These are phyloP conservation scores for Pleurotus tuoliensis DNA, from an alignment of 768 basidiomycete species.

Conservation along the genomic window DNA sequence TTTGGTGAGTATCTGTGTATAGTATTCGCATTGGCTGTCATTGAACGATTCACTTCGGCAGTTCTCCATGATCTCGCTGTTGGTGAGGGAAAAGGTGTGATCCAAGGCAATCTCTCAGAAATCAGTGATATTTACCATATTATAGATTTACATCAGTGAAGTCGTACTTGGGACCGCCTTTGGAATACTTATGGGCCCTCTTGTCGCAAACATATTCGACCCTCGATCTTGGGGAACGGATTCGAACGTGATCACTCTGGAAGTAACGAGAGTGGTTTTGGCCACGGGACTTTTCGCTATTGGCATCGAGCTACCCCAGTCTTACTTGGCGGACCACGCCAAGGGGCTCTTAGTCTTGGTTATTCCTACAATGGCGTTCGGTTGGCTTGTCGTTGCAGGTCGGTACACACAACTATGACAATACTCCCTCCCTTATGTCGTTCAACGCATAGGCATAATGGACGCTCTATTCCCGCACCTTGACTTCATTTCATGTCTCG, in stretches of 20 bases:
- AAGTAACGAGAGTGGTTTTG: conserved; percentile 87
- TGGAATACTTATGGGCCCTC: conserved; percentile 65
- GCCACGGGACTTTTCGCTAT: conserved; percentile 93
- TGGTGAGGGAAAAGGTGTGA: conserved; percentile 77
- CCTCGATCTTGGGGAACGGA: conserved; percentile 68
- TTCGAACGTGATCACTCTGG: conserved; percentile 68
- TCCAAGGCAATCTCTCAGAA: neutral
- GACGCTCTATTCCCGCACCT: conserved; percentile 69
- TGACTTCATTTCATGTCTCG: conserved; percentile 71
- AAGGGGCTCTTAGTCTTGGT: conserved; percentile 68
- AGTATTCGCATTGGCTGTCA: neutral
- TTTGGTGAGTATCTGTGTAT: conserved; percentile 21
- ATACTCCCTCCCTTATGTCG: neutral
- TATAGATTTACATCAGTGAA: conserved; percentile 84
- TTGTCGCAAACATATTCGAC: conserved; percentile 66
- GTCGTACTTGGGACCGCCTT: conserved; percentile 85
- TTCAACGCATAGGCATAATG: conserved; percentile 47
- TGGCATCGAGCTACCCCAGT: conserved; percentile 86
- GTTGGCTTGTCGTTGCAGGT: conserved; percentile 79
- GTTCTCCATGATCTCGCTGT: conserved; percentile 83
- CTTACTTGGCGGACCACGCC: conserved; percentile 80
- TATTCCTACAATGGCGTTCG: conserved; percentile 81
- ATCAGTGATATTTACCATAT: neutral
- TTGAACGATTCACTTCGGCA: conserved; percentile 20
- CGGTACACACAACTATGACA: conserved; percentile 12